phyloP scores from a whole-genome alignment of 805 yeast genomes.

The Starmerella sirachaensis region DNA sequence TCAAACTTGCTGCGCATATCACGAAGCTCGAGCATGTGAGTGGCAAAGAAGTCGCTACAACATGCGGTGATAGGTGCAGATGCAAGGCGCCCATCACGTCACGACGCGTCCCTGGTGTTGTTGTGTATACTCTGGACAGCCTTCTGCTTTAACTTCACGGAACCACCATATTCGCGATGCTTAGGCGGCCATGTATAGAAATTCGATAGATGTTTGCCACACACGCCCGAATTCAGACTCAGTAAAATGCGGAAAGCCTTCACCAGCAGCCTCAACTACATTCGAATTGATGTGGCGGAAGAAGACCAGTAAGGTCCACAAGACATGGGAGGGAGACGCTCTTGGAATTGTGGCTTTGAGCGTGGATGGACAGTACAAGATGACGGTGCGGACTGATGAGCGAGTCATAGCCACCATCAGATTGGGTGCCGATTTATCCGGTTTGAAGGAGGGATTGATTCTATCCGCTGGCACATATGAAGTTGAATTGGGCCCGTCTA shows the following conservation, averaged over 20 bases:
- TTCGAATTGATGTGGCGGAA: conserved; percentile 63
- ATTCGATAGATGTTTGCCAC: not conserved
- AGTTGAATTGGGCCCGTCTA: conserved; percentile 25
- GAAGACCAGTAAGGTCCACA: conserved; percentile 61
- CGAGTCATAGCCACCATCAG: conserved; percentile 25
- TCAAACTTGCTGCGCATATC: no score
- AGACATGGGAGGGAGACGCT: conserved; percentile 95
- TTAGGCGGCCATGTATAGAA: conserved; percentile 5
- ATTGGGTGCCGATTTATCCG: conserved; percentile 1
- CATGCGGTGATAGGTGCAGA: no score
- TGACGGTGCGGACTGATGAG: conserved; percentile 23
- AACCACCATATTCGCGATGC: no score
- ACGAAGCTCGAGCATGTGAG: no score
- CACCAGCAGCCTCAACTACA: no score
- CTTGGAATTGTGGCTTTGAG: conserved; percentile 9
- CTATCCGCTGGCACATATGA: conserved; percentile 49
- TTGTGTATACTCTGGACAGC: no score
- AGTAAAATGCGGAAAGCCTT: no score
- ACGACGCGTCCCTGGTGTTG: no score
- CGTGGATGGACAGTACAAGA: not conserved
- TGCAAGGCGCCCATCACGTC: no score
- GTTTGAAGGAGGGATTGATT: conserved; percentile 30
- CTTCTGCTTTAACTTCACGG: no score
- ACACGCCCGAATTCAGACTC: no score
- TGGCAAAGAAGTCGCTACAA: no score